Evolutionary conservation across 2,329 filamentous ascomycete genomes (phyloP).

Genomic region (Talaromyces amestolkiae): DNA sequence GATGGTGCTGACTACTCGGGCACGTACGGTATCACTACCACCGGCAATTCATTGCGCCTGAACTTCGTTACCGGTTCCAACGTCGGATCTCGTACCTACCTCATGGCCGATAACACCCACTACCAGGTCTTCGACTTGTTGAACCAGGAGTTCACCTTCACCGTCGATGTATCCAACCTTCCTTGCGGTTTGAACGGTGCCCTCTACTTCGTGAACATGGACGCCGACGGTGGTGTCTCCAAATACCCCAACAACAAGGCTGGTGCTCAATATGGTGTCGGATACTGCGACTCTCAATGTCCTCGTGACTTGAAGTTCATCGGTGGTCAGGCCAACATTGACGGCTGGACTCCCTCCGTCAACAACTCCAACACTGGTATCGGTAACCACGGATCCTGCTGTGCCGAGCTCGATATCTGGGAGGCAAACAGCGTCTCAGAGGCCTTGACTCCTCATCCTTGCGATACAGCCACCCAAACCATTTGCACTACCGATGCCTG

Average conservation of each 20-base stretch:
- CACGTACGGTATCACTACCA: conserved; percentile 54
- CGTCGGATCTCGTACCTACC: conserved; percentile 58
- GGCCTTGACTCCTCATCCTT: conserved; percentile 66
- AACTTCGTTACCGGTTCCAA: conserved; percentile 46
- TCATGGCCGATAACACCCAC: conserved; percentile 60
- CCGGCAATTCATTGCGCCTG: conserved; percentile 50
- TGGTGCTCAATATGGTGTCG: conserved; percentile 61
- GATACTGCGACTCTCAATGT: conserved; percentile 64
- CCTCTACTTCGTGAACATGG: conserved; percentile 57
- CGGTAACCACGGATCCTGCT: conserved; percentile 60
- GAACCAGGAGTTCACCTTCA: conserved; percentile 69
- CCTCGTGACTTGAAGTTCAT: conserved; percentile 54
- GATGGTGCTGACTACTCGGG: conserved; percentile 56
- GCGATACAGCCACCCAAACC: conserved; percentile 50
- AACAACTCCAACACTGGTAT: conserved; percentile 56
- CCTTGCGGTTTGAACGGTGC: conserved; percentile 71
- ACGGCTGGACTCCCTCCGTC: conserved; percentile 51
- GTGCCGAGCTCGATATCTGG: conserved; percentile 68
- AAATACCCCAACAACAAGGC: conserved; percentile 54
- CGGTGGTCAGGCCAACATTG: conserved; percentile 55
- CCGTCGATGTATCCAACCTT: conserved; percentile 67
- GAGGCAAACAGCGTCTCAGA: conserved; percentile 66
- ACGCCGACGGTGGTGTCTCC: conserved; percentile 57
- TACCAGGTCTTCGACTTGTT: conserved; percentile 66
- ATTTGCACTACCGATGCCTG: conserved; percentile 54